Evolutionary conservation across 225 moss, liverwort and hornwort species (phyloP).

Genomic region (Thuidium tamariscinum): DNA sequence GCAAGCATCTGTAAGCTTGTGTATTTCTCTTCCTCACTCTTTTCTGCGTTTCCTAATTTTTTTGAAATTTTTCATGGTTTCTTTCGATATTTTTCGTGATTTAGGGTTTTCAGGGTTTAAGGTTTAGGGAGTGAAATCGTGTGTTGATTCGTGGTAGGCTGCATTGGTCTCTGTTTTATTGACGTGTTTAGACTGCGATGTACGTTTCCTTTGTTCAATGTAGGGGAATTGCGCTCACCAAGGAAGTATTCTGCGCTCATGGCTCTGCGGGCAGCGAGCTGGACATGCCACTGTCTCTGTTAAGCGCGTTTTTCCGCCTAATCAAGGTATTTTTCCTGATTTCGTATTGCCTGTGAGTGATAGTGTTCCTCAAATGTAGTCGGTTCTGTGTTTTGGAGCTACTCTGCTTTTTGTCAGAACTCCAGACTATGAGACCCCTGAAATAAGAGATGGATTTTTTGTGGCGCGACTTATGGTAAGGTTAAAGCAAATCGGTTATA

Average conservation of each 20-base stretch:
- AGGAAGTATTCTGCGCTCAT: slow-evolving; percentile 10
- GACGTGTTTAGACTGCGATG: background rate
- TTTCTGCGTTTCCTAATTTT: background rate
- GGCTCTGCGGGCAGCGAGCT: slow-evolving; percentile 19
- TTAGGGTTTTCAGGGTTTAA: background rate
- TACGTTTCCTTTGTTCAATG: background rate
- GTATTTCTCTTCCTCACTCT: too few relatives aligned
- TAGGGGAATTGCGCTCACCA: slow-evolving; percentile 1
- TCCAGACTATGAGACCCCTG: background rate
- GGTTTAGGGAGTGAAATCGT: background rate
- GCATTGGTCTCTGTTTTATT: background rate
- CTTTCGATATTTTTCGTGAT: background rate
- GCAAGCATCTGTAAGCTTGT: background rate
- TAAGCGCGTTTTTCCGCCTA: slow-evolving; percentile 13
- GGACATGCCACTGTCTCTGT: slow-evolving; percentile 14
- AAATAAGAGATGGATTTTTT: background rate
- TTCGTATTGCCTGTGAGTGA: background rate
- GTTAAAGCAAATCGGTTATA: background rate
- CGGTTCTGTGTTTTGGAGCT: background rate
- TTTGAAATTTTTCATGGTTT: background rate
- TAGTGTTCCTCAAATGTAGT: background rate
- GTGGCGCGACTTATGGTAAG: background rate
- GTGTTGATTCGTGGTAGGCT: background rate
- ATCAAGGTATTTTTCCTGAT: slow-evolving; percentile 11
- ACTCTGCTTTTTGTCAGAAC: background rate